Evolutionary conservation across 176 grass and related monocot species (phyloP).

Genomic region (Triticum dicoccoides): DNA sequence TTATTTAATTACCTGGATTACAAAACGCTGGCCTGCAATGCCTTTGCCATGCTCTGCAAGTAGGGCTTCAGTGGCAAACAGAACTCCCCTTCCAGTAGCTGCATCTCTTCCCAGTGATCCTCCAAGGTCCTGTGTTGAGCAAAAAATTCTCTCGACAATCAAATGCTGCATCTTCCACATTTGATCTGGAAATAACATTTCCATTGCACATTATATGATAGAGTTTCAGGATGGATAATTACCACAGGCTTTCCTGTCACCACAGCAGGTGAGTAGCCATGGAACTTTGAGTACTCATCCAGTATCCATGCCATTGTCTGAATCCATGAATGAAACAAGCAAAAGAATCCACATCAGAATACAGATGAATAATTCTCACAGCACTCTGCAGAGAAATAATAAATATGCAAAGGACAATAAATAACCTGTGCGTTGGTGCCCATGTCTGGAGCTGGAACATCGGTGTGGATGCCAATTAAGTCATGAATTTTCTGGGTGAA

Average conservation of each 20-base stretch:
- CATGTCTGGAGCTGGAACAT: constrained; percentile 96
- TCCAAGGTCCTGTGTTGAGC: constrained; percentile 68
- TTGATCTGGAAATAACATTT: background rate
- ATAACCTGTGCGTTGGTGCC: constrained; percentile 83
- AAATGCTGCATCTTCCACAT: constrained; percentile 5
- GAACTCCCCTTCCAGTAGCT: constrained; percentile 86
- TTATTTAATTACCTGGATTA: constrained; percentile 78
- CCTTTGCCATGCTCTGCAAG: constrained; percentile 83
- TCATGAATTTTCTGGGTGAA: constrained; percentile 98
- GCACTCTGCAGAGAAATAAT: background rate
- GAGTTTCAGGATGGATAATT: constrained; percentile 19
- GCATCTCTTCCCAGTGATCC: constrained; percentile 93
- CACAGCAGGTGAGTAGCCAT: constrained; percentile 90
- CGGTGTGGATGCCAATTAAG: constrained; percentile 87
- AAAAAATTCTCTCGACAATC: background rate
- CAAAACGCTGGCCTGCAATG: constrained; percentile 76
- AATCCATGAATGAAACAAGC: constrained; percentile 3
- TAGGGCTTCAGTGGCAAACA: constrained; percentile 88
- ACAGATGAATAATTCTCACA: background rate
- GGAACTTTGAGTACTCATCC: constrained; percentile 94
- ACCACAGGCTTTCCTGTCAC: constrained; percentile 98
- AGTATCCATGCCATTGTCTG: constrained; percentile 98
- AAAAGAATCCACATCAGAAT: constrained; percentile 8
- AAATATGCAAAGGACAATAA: background rate
- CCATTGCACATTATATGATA: background rate